Conservation (phyloP, 2,329 filamentous ascomycete genomes). For the Whalleya microplaca region DNA sequence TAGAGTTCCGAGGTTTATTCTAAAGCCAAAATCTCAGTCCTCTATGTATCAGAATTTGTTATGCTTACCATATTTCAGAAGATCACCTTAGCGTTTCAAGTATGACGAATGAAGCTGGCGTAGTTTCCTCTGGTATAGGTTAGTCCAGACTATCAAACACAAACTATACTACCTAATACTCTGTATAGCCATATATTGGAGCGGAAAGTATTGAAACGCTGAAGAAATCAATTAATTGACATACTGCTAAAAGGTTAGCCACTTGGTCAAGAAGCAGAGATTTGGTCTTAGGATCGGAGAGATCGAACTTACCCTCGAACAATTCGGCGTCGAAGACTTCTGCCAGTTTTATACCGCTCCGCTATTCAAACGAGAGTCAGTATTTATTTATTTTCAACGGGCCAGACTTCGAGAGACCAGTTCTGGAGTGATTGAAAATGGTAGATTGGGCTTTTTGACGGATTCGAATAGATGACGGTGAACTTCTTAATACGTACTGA, state of each 20-base stretch:
- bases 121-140: slow-evolving; percentile 52
- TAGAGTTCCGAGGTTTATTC: no score
- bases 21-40: not conserved
- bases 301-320: not conserved
- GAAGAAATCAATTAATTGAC: not conserved
- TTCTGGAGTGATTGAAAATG: no score
- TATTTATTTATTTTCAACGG: not conserved
- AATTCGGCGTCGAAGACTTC: not conserved
- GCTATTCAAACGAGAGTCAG: not conserved
- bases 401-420: not conserved
- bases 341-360: not conserved
- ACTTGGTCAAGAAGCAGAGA: not conserved
- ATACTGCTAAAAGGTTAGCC: not conserved
- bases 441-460: not conserved
- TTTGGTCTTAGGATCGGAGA: not conserved
- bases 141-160: slow-evolving; percentile 16
- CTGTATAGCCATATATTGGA: no score
- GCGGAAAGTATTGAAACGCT: no score
- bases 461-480: not conserved
- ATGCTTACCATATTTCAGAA: slow-evolving; percentile 55
- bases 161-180: not conserved
- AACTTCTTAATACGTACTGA: not conserved
- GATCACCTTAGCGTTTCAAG: slow-evolving; percentile 69
- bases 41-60: not conserved
- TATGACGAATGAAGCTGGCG: slow-evolving; percentile 67